Base-by-base conservation (phyloP, 306 rosid genomes). In the Canavalia gladiata region DNA sequence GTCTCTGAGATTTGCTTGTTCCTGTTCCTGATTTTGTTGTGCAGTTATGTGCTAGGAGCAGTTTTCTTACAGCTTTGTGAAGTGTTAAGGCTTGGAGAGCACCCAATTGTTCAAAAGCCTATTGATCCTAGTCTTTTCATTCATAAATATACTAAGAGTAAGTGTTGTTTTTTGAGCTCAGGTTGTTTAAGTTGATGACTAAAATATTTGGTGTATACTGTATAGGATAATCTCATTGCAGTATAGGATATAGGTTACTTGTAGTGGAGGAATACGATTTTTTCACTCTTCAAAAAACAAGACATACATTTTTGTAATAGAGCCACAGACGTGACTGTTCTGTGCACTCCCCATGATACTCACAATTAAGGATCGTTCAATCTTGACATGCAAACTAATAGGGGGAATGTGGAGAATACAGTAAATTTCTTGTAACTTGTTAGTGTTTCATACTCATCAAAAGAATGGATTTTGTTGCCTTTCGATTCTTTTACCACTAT, bases 81-180 rank as follows among this genome's bases (percentile, higher is more conserved):
- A 89, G 84, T 89, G 45, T 77, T 91, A 72, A 90, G 90, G 80
- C 92, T 90, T 45, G 87, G 72, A 35, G 89, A 94, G 87, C 97
- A 89, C 68, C 90, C 91, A 43, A 87, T 90, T 63, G 87, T 90
- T 83, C 88, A 87, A 72, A 91, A 87, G 76, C 95, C 92, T 45
- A 85, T 94, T 77, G 98, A 94, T 89, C 98, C 98, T 33, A 86
- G 94, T 72, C 94, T 92, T 52, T 94, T 88, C 73, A 90, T 94
- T 18, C 78, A 82, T 55, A 90, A 85, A 78, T 94, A 82, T 83
- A 86, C 97, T 10, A 87, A 80, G 64, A 84, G 98, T 94, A 85
- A 87, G 95, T 80, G 46, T 83, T 52, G 46, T 30, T 28, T 12
- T 78, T 47, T 51, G n/a, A 31, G 41, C 67, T 58, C 49, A 70